Evolutionary conservation across 1,139 yeast genomes (phyloP), one percentile per base, ranked within the genome.

Genomic region (Pichia sp.): DNA sequence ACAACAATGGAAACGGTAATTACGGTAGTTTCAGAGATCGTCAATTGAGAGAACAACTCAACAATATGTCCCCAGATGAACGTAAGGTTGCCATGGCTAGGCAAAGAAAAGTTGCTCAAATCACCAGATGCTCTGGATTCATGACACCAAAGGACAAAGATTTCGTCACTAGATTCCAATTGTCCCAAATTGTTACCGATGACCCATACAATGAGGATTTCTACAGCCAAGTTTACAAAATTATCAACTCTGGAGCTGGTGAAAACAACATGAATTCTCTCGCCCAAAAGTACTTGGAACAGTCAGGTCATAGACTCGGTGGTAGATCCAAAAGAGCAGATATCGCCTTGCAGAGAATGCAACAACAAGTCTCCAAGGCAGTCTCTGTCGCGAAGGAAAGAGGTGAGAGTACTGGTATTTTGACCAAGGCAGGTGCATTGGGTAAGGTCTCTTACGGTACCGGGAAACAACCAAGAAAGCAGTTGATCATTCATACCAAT

Each of bases 91-190:
- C 79, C 43, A 71, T 79, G 35, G 69, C 66, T 38, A 81, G 94
- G 64, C 87, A 82, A 48, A 82, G 80, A 42, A 84, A 85, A 58
- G 88, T 82, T 28, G 76, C 81, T 24, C 74, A 83, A 47, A 84
- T 86, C 49, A 72, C 84, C 60, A 79, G 76, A 53, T 84, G 81
- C 62, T 83, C 94, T 20, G 96, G 96, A 42, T 76, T 91, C 47
- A 91, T 91, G 98, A 85, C 88, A 49, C 94, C 95, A 42, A 84
- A 88, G 64, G 98, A 91, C 59, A 88, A 88, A 64, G 96, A 88
- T 62, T 87, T 86, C 54, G 91, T 91, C 36, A 85, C 96, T 34
- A 74, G 96, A 56, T 82, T 88, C 56, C 98, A 93, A 62, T 71
- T 91, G 47, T 87, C 96, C 32, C 96, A 88, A 57, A 83, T 91